phyloP scores from a whole-genome alignment of 2,329 filamentous ascomycete genomes.

The Ophiostoma perfectum region DNA sequence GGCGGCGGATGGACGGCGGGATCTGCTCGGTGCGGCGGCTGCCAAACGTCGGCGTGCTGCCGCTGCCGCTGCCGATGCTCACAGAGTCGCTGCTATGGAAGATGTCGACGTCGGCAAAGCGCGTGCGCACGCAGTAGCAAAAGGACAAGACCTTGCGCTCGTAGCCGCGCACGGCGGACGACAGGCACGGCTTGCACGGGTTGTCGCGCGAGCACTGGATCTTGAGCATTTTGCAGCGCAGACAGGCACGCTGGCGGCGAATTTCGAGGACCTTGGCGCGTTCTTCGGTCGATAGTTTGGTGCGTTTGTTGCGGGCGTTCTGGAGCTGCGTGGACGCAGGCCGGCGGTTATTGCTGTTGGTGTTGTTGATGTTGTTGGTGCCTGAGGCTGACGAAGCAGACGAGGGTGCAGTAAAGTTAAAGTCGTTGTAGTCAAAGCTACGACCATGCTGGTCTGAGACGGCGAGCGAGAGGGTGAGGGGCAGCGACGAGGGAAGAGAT shows the following conservation, averaged over 20 bases:
- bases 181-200: conserved; percentile 30
- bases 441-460: conserved; percentile 10
- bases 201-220: conserved; percentile 32
- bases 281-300: conserved; percentile 28
- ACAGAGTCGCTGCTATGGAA: conserved; percentile 25
- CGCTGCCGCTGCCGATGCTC: neutral
- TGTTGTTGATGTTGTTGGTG: neutral
- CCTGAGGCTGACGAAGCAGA: neutral
- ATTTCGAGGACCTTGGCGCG: conserved; percentile 29
- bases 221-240: conserved; percentile 32
- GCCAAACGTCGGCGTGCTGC: neutral
- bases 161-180: conserved; percentile 29
- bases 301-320: conserved; percentile 22
- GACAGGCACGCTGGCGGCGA: conserved; percentile 30
- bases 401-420: neutral
- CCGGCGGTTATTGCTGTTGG: neutral
- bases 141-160: conserved; percentile 31
- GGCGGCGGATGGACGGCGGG: conserved; percentile 21
- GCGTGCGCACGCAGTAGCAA: conserved; percentile 32
- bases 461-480: neutral
- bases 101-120: conserved; percentile 32
- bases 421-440: neutral
- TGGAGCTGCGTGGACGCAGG: neutral
- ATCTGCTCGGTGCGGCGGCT: conserved; percentile 16
- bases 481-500: neutral